Base-by-base conservation (phyloP, 257 asterid genomes). In the Echium plantagineum region DNA sequence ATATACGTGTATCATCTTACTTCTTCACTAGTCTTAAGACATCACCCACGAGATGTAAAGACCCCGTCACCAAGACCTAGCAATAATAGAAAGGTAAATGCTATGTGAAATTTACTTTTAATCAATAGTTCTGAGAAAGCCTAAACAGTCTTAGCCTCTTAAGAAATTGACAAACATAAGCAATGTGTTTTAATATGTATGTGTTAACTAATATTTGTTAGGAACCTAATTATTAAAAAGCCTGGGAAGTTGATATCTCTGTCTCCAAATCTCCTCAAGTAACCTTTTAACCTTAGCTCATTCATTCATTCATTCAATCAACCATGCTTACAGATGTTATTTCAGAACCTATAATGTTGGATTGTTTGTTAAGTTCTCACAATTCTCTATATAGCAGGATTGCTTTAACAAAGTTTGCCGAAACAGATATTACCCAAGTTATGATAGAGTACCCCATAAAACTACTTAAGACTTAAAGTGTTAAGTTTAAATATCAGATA, bases 51-150 rank as follows among this genome's bases (percentile, higher is more conserved):
- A 87, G 72, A 79, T 87, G 94, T 32, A 85, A 69, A 7, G 96
- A 87, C 20, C 95, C 95, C 5, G 94, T 82, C 63, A 87, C 95
- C 18, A 84, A 78, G 56, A 87, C 94, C 94, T 87, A 21, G 84
- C 59, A 59, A 58, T n/a, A 60, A 64, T 59, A 54, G 31, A 42
- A 38, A 21, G 35, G 17, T 17, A 13, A 42, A 42, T 1, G 49
- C 2, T 12, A 42, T 7, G 49, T 42, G 16, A 42, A 42, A 35
- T 35, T 7, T 35, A 35, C 47, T 10, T 2, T 7, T 7, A 35
- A 35, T 35, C 15, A 35, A 7, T 35, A 35, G 47, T 35, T 35
- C 3, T 13, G 47, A 35, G 47, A 35, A 10, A 35, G 15, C 1
- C 10, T 35, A 35, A 35, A 7, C 15, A 7, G 2, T 42, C 49